These are phyloP conservation scores for Amphirosellinia nigrospora DNA, from an alignment of 495 filamentous ascomycete genomes.

Conservation along the genomic window DNA sequence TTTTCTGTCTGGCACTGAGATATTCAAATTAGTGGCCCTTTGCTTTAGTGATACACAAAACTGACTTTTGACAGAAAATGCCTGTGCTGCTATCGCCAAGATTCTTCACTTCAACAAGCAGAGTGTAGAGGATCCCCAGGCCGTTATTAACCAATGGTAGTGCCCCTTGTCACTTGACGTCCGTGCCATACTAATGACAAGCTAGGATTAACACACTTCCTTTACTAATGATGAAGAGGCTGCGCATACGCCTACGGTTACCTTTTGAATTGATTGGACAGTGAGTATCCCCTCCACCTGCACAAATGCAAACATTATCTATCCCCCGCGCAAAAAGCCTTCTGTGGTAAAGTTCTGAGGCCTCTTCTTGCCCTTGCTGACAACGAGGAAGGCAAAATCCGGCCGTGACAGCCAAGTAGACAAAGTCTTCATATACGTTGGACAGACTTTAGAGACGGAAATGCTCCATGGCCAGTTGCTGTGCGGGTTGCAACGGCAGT, in stretches of 20 bases:
- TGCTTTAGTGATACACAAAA: neutral
- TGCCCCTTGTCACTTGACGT: neutral
- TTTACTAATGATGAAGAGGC: conserved; percentile 95
- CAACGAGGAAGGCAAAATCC: conserved; percentile 75
- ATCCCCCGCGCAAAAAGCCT: too few species aligned
- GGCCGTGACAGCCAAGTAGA: conserved; percentile 73
- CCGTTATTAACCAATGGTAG: conserved; percentile 77
- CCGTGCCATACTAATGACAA: neutral
- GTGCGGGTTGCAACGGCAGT: conserved; percentile 73
- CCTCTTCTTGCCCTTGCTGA: neutral
- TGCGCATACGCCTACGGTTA: conserved; percentile 94
- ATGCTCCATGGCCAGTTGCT: conserved; percentile 83
- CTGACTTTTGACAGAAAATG: conserved; percentile 69
- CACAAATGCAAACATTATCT: neutral
- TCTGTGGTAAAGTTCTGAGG: neutral
- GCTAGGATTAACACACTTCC: conserved; percentile 76
- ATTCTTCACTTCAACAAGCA: conserved; percentile 85
- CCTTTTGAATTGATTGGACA: conserved; percentile 88
- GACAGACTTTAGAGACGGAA: conserved; percentile 86
- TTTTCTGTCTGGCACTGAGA: neutral
- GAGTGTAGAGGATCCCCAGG: conserved; percentile 73
- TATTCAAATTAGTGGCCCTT: neutral
- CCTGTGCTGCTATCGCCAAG: conserved; percentile 95
- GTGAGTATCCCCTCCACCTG: conserved; percentile 64
- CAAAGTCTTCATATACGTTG: conserved; percentile 82